Evolutionary conservation across 495 filamentous ascomycete genomes (phyloP), one percentile per base, ranked within the genome.

Genomic region (Viridothelium virens): DNA sequence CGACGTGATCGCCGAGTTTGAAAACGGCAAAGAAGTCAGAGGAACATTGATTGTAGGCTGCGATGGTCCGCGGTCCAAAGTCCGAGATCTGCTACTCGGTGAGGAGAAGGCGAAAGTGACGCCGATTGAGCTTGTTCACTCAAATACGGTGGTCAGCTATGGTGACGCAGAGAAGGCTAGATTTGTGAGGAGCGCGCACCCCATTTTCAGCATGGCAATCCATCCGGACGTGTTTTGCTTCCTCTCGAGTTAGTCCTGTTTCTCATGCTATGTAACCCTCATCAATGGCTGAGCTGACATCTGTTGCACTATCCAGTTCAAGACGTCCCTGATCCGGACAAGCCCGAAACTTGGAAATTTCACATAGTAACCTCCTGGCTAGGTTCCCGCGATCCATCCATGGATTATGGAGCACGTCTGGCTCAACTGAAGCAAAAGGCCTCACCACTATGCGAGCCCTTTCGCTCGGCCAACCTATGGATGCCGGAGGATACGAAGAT

Each of bases 401-500:
- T 67, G 38, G 65, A 18, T n/a, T 65, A 74, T 10, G 69, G 66
- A 62, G 72, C 72, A 47, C 74, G 77, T 9, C 68, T 82, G 16
- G 72, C 71, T 61, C 70, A 76, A 62, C 59, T 78, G 53, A 82
- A 83, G 65, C 70, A 74, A 69, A 64, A 63, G 64, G 65, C 66
- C 1, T 70, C 72, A 10, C 66, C 48, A 2, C 75, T 79, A 33
- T 71, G 66, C 4, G 79, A 82, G 50, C 78, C 78, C 3, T 76
- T 77, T 69, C 72, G 75, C 47, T 80, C 70, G 12, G 72, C 77
- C 25, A 72, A 78, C 38, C 69, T 77, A 61, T 77, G 73, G 75
- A 75, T 82, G 2, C 76, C 78, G 1, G 80, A 82, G 10, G 78
- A 76, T 53, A 79, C 79, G 5, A 62, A 71, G 34, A 71, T 84